Percentiles rank a stretch among this genome's conserved stretches.
Conservation (phyloP, 176 grass and related monocot genomes). For the Phoenix dactylifera region DNA sequence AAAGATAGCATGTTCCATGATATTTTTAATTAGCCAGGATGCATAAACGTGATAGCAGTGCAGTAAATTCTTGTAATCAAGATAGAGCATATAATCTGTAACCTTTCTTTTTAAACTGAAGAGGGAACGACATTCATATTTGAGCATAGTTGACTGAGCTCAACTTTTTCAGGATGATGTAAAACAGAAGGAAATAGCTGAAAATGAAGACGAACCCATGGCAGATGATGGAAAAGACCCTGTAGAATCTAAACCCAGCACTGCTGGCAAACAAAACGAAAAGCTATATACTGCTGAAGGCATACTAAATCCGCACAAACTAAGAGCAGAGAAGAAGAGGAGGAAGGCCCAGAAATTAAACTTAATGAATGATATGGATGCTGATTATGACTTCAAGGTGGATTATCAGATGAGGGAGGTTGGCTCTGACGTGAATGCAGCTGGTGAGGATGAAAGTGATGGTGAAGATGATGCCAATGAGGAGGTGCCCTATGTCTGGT, state of each 20-base stretch:
- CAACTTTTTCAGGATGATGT: constrained; percentile 24
- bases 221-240: constrained; percentile 22
- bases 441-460: not conserved
- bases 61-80: too few species aligned
- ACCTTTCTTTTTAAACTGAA: too few species aligned
- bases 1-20: too few species aligned
- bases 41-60: too few species aligned
- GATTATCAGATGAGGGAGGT: constrained; percentile 34
- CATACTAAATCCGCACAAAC: constrained; percentile 69
- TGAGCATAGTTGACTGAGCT: constrained; percentile 3
- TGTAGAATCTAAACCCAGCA: constrained; percentile 25
- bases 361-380: constrained; percentile 18
- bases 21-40: too few species aligned
- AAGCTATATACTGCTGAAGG: constrained; percentile 69
- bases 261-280: constrained; percentile 35
- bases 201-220: constrained; percentile 39
- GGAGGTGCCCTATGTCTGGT: constrained; percentile 31
- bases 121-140: too few species aligned
- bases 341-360: constrained; percentile 31
- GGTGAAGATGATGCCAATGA: constrained; percentile 6
- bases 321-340: constrained; percentile 42
- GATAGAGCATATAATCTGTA: too few species aligned
- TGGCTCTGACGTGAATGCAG: not conserved
- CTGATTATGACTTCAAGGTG: constrained; percentile 48
- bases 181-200: constrained; percentile 1